Conservation (phyloP, 2,329 filamentous ascomycete genomes). For the Allantophomopsis lycopodina region DNA sequence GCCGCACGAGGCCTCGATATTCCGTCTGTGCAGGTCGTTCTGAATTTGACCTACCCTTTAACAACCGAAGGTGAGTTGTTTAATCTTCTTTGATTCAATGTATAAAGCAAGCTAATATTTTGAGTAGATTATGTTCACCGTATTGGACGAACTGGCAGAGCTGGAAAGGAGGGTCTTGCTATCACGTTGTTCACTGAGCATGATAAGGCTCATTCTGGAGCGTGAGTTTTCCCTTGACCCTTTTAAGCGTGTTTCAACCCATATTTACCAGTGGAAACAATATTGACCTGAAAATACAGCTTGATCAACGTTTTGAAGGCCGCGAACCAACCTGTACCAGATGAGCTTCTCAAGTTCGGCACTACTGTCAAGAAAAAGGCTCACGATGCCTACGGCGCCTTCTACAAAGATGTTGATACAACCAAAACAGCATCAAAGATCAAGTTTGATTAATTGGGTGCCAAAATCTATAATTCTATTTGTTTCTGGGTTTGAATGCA, state of each 20-base stretch:
- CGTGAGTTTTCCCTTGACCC: slow-evolving; percentile 38
- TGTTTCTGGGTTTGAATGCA: slow-evolving; percentile 23
- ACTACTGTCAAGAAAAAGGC: slow-evolving; percentile 99
- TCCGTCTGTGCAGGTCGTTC: slow-evolving; percentile 83
- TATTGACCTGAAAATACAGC: slow-evolving; percentile 25
- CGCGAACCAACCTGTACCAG: slow-evolving; percentile 83
- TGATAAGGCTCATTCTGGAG: slow-evolving; percentile 83
- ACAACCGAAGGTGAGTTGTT: too few relatives aligned
- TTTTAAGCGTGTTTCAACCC: too few relatives aligned
- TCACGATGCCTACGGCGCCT: slow-evolving; percentile 88
- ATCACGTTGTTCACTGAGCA: slow-evolving; percentile 92
- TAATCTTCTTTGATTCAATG: too few relatives aligned
- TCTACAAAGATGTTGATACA: slow-evolving; percentile 82
- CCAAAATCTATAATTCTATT: slow-evolving; percentile 2
- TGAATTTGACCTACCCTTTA: slow-evolving; percentile 74
- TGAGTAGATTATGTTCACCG: slow-evolving; percentile 97
- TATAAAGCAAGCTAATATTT: too few relatives aligned
- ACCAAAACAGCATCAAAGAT: slow-evolving; percentile 84
- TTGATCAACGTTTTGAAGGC: slow-evolving; percentile 89
- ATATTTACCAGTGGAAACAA: too few relatives aligned
- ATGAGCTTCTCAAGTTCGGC: slow-evolving; percentile 86
- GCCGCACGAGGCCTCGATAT: slow-evolving; percentile 91
- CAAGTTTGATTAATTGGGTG: slow-evolving; percentile 53
- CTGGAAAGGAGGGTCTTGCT: slow-evolving; percentile 76
- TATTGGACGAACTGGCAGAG: slow-evolving; percentile 88